Evolutionary conservation across 225 moss, liverwort and hornwort genomes (phyloP).

Genomic region (Straminergon stramineum): DNA sequence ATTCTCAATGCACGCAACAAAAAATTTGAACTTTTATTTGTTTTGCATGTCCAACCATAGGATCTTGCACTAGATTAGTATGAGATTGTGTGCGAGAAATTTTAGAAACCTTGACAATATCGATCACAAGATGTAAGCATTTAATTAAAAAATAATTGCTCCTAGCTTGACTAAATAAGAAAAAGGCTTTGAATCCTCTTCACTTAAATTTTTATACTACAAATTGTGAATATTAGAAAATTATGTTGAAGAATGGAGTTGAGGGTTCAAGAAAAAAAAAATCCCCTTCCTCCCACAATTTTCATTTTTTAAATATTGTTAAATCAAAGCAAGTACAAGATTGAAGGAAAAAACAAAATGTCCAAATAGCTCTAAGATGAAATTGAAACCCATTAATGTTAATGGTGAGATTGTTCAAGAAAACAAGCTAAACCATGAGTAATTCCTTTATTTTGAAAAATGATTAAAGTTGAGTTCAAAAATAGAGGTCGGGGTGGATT

Average conservation of each 20-base stretch:
- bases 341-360: background rate
- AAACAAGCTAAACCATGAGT: rapidly evolving
- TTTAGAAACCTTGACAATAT: background rate
- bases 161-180: background rate
- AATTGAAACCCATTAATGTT: background rate
- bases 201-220: no score
- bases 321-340: rapidly evolving
- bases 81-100: rapidly evolving
- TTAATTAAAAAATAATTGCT: no score
- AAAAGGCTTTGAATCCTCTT: background rate
- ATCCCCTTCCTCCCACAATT: background rate
- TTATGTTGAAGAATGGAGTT: no score
- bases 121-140: no score
- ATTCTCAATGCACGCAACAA: background rate
- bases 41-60: background rate
- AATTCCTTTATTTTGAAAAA: background rate
- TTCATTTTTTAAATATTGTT: background rate
- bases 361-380: background rate
- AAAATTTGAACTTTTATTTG: background rate
- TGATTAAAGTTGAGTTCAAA: background rate
- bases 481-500: no score
- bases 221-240: no score
- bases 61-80: background rate
- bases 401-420: background rate
- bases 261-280: no score